phyloP scores from a whole-genome alignment of 2,329 filamentous ascomycete genomes.

The Ophiostoma tasmaniense region DNA sequence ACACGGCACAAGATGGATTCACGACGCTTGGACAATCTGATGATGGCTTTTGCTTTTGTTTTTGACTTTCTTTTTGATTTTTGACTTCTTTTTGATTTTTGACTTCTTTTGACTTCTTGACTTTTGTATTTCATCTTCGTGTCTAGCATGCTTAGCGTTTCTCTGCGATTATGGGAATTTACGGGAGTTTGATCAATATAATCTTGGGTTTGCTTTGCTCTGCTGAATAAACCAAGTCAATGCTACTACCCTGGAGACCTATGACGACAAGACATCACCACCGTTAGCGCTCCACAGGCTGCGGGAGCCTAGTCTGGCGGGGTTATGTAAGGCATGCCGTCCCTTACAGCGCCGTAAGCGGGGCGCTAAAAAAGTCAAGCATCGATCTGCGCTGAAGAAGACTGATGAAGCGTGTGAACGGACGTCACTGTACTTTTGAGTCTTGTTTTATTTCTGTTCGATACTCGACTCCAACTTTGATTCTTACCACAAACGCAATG shows the following conservation, averaged over 20 bases:
- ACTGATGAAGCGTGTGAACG: not conserved
- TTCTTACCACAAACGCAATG: conserved; percentile 13
- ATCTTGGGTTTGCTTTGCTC: not conserved
- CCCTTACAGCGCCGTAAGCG: not conserved
- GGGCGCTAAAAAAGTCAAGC: not conserved
- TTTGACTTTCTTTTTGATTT: not conserved
- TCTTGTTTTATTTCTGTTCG: not conserved
- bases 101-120: not conserved
- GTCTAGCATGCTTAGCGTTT: not conserved
- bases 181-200: not conserved
- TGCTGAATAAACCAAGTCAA: no score
- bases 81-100: no score
- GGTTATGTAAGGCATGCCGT: not conserved
- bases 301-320: not conserved
- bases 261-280: no score
- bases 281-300: not conserved
- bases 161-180: not conserved
- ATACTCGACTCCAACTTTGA: not conserved
- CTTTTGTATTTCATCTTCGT: not conserved
- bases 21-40: not conserved
- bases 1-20: not conserved
- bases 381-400: not conserved
- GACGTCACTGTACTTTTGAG: not conserved
- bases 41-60: not conserved
- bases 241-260: no score